Conservation (phyloP, 2,329 filamentous ascomycete species). For the Xylaria multiplex region DNA sequence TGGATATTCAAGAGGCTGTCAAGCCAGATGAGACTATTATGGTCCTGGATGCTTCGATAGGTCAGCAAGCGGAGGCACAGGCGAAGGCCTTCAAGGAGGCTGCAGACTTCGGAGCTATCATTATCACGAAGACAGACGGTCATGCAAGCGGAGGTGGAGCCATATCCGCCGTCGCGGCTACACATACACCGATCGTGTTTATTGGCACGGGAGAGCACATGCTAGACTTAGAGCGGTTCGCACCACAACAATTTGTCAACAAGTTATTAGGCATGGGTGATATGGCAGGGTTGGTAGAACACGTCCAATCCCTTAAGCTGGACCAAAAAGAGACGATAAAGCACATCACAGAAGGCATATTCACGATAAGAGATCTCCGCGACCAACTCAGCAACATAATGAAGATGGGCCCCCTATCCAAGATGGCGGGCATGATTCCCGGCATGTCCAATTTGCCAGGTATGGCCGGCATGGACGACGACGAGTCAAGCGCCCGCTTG, state of each 20-base stretch:
- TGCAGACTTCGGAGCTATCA: slow-evolving; percentile 96
- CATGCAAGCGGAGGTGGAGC: slow-evolving; percentile 95
- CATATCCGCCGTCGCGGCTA: slow-evolving; percentile 96
- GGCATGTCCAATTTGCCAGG: slow-evolving; percentile 81
- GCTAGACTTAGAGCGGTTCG: slow-evolving; percentile 92
- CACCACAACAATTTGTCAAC: slow-evolving; percentile 90
- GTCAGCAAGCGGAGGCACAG: slow-evolving; percentile 93
- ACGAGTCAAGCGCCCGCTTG: slow-evolving; percentile 91
- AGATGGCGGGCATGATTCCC: slow-evolving; percentile 99
- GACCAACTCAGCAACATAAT: slow-evolving; percentile 98
- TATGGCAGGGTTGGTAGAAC: slow-evolving; percentile 92
- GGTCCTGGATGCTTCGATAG: slow-evolving; percentile 96
- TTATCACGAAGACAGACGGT: slow-evolving; percentile 98
- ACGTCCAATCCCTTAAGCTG: slow-evolving; percentile 93
- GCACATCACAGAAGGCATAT: slow-evolving; percentile 96
- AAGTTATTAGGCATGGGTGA: slow-evolving; percentile 98
- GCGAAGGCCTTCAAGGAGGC: slow-evolving; percentile 97
- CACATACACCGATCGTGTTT: slow-evolving; percentile 96
- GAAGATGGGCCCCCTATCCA: slow-evolving; percentile 98
- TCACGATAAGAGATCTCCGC: slow-evolving; percentile 91
- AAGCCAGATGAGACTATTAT: slow-evolving; percentile 97
- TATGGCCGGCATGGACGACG: slow-evolving; percentile 96
- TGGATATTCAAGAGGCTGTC: slow-evolving; percentile 92
- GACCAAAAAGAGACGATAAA: slow-evolving; percentile 99
- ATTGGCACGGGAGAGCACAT: slow-evolving; percentile 98